Percentiles rank a stretch among this genome's conserved stretches.
Evolutionary conservation across 805 yeast species (phyloP).

Genomic region (Spathaspora arborariae): DNA sequence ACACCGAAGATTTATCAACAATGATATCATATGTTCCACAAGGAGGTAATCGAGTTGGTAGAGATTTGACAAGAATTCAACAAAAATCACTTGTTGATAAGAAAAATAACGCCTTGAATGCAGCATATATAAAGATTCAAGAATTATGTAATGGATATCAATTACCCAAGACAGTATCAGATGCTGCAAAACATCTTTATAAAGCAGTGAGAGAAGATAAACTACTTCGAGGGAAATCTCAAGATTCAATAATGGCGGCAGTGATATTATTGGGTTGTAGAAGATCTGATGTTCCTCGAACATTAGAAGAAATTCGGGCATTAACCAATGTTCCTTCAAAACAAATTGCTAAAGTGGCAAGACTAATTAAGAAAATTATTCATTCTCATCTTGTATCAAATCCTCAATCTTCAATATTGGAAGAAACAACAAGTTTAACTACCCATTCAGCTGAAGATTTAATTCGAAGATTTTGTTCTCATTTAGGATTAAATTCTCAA

Average conservation of each 20-base stretch:
- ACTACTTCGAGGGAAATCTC: slow-evolving; percentile 80
- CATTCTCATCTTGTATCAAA: slow-evolving; percentile 51
- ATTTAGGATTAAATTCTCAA: slow-evolving; percentile 77
- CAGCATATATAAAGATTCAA: slow-evolving; percentile 84
- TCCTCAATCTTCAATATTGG: slow-evolving; percentile 36
- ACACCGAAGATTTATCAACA: slow-evolving; percentile 86
- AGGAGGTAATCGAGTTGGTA: slow-evolving; percentile 49
- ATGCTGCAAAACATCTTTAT: slow-evolving; percentile 94
- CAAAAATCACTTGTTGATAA: slow-evolving; percentile 77
- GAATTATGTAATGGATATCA: slow-evolving; percentile 96
- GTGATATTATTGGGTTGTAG: slow-evolving; percentile 91
- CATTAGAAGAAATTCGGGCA: slow-evolving; percentile 93
- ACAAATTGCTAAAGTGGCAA: slow-evolving; percentile 88
- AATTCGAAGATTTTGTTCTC: slow-evolving; percentile 92
- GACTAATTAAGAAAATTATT: slow-evolving; percentile 61
- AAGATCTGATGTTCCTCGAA: slow-evolving; percentile 86
- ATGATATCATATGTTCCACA: slow-evolving; percentile 76
- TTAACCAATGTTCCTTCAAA: slow-evolving; percentile 87
- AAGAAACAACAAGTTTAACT: slow-evolving; percentile 57
- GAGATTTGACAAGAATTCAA: slow-evolving; percentile 87
- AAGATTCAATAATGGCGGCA: slow-evolving; percentile 92
- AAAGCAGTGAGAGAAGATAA: slow-evolving; percentile 85
- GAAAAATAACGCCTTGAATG: slow-evolving; percentile 79
- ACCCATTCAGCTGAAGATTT: slow-evolving; percentile 90
- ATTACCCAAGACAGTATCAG: slow-evolving; percentile 89